A percentile compares a stretch with the other conserved stretches of the same genome.
phyloP scores from a whole-genome alignment of 73 alveolate genomes.

The Paramecium bursaria region DNA sequence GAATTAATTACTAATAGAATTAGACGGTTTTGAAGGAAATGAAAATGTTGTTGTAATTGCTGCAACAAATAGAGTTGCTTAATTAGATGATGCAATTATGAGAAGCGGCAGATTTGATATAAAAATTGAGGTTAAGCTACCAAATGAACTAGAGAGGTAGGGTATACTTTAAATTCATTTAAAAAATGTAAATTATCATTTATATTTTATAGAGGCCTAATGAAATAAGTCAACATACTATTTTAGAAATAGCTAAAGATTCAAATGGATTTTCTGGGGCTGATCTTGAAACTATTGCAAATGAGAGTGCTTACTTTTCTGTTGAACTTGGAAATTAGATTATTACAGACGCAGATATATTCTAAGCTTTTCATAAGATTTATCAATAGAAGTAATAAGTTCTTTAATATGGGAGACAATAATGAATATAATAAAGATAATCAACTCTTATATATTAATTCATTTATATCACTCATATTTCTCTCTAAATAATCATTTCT shows the following conservation, averaged over 20 bases:
- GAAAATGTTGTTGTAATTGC: constrained; percentile 87
- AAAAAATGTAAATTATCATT: constrained; percentile 7
- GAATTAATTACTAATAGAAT: constrained; percentile 81
- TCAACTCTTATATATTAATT: no score
- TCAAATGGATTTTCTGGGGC: constrained; percentile 66
- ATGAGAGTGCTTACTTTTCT: constrained; percentile 66
- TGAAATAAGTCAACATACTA: background rate
- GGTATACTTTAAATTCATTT: constrained; percentile 79
- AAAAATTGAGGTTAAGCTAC: constrained; percentile 83
- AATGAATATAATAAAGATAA: no score
- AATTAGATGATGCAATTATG: constrained; percentile 88
- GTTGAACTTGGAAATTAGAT: constrained; percentile 28
- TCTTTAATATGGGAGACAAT: background rate
- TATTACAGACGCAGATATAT: constrained; percentile 51
- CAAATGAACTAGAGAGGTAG: constrained; percentile 79
- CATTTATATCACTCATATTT: no score
- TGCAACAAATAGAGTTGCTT: constrained; percentile 87
- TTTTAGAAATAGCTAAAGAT: constrained; percentile 21
- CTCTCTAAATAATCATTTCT: no score
- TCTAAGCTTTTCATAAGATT: constrained; percentile 46
- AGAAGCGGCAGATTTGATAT: constrained; percentile 97
- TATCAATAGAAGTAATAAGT: constrained; percentile 12
- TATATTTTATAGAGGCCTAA: constrained; percentile 32
- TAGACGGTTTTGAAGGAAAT: constrained; percentile 92
- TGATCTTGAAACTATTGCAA: constrained; percentile 65